Evolutionary conservation across 129 eudicot species (phyloP), one percentile per base, ranked within the genome.

Genomic region (Calendula officinalis): DNA sequence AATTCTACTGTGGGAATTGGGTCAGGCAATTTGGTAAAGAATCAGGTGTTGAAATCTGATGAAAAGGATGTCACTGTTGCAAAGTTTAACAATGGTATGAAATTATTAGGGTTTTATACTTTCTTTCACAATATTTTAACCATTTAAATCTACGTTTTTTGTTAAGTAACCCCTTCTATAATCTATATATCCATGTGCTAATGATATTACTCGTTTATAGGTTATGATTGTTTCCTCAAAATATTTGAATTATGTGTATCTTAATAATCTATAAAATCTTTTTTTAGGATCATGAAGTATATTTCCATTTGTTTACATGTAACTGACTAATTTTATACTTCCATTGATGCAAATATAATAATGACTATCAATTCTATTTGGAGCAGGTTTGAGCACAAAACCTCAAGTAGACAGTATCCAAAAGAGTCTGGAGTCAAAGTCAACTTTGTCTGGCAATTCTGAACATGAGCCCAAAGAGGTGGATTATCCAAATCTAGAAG

Each of bases 71-170:
- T 16, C 30, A 56, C 56, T 8, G 60, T 53, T 64, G 64, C 77
- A 27, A 73, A 78, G 60, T 55, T 39, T 43, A 79, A 42, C 41
- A 62, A 76, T 48, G 85, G 85, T 80, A 80, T 53, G 71, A 16
- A 43, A 63, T 22, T 69, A 3, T 7, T 39, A 1, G 36, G 38
- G 33, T 56, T 54, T 10, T 44, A 15, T 56, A 8, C 42, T 37
- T 30, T 30, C 30, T 40, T 13, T 70, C 12, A 14, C 10, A 50
- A 38, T 49, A 11, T 62, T 5, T 50, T 36, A 36, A 32, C 46
- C 48, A 44, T 8, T 9, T 16, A 45, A 47, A 11, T 35, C 9
- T 46, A 57, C 27, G 33, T 36, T 9, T 15, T 68, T 5, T 64
- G 27, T 13, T 49, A 49, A 36, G 49, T 65, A 7, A 16, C 17